Conservation (phyloP, 495 filamentous ascomycete species). For the Pseudomonodictys pantanalensis region DNA sequence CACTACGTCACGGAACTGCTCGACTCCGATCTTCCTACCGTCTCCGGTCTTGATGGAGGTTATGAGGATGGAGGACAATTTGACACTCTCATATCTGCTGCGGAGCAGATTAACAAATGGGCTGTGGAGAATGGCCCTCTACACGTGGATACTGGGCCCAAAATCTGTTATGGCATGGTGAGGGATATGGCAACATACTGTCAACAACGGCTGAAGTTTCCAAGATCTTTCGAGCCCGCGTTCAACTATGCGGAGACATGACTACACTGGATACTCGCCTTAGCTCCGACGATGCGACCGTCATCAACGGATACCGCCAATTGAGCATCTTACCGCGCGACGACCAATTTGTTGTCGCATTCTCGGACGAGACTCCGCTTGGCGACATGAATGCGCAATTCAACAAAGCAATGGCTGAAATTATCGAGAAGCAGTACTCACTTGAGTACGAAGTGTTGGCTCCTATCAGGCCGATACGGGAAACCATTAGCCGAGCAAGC, state of each 20-base stretch:
- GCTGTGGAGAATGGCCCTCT: neutral
- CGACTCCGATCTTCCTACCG: neutral
- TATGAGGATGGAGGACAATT: neutral
- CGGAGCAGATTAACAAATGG: conserved; percentile 5
- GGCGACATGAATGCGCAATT: conserved; percentile 17
- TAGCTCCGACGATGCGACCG: neutral
- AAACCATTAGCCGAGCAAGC: conserved; percentile 12
- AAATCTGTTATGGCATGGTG: conserved; percentile 24
- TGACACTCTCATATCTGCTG: too few species aligned
- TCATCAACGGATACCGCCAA: neutral
- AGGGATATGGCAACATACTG: neutral
- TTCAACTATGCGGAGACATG: conserved; percentile 20
- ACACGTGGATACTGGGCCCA: neutral
- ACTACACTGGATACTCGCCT: neutral
- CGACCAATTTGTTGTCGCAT: conserved; percentile 1
- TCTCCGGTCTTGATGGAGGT: neutral
- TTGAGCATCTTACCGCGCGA: neutral
- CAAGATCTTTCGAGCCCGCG: conserved; percentile 15
- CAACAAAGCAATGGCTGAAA: neutral
- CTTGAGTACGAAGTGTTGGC: conserved; percentile 6
- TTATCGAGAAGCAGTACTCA: neutral
- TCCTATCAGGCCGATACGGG: conserved; percentile 3
- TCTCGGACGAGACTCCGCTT: conserved; percentile 10
- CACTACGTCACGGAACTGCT: neutral
- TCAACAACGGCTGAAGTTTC: neutral